Percentiles rank a stretch among this genome's conserved stretches.
Evolutionary conservation across 2,329 filamentous ascomycete genomes (phyloP).

Genomic region (Paracorniculantispora psalliotae): DNA sequence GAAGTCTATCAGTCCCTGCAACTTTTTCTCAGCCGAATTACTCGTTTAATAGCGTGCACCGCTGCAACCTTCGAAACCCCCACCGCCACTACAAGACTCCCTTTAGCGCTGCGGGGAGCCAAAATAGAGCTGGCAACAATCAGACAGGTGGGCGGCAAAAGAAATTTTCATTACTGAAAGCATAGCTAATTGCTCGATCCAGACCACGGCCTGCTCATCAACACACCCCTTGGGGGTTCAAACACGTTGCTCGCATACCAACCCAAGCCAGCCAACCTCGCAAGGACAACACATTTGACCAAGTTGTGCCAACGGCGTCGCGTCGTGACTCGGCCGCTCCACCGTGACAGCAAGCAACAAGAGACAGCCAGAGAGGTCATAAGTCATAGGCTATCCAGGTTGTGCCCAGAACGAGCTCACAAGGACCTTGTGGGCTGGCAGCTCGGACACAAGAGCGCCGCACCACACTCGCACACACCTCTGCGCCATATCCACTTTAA

Average conservation of each 20-base stretch:
- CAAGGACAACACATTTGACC: conserved; percentile 5
- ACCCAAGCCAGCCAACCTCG: conserved; percentile 3
- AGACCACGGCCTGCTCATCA: not conserved
- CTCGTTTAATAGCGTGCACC: not conserved
- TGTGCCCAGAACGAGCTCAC: conserved; percentile 1
- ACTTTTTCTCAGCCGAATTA: not conserved
- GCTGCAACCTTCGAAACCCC: not conserved
- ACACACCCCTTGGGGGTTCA: not conserved
- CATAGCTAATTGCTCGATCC: not conserved
- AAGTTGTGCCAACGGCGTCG: not conserved
- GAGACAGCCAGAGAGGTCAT: conserved; percentile 4
- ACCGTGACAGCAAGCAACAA: conserved; percentile 5
- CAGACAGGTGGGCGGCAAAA: not conserved
- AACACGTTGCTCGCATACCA: conserved; percentile 1
- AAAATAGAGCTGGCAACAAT: not conserved
- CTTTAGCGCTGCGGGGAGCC: not conserved
- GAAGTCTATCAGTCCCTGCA: not conserved
- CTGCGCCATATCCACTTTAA: conserved; percentile 6
- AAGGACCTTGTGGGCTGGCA: conserved; percentile 9
- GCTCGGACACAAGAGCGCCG: conserved; percentile 8
- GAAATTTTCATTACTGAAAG: not conserved
- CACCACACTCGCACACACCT: conserved; percentile 1
- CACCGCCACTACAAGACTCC: not conserved
- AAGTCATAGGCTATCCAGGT: conserved; percentile 8
- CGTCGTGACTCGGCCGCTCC: conserved; percentile 1